phyloP scores from a whole-genome alignment of 345 rosid species.

The Salix viminalis region DNA sequence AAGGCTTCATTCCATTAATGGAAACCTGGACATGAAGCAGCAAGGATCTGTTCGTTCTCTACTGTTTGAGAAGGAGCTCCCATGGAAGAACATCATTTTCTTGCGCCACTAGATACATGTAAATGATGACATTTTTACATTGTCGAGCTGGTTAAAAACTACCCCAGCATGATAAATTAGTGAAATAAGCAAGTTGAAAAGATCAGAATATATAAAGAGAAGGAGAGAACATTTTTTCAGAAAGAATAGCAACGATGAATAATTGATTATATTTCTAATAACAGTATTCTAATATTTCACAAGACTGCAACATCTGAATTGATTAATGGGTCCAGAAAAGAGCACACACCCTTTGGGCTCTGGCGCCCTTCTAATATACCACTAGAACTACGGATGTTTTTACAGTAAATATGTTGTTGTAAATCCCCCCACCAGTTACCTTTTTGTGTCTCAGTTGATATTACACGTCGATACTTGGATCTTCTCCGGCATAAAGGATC shows the following conservation, averaged over 20 bases:
- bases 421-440: neutral
- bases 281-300: conserved; percentile 2
- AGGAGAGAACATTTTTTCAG: neutral
- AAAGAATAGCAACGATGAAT: neutral
- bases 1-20: too few relatives aligned
- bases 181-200: too few relatives aligned
- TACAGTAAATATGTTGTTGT: conserved; percentile 6
- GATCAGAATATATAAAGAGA: too few relatives aligned
- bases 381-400: conserved; percentile 11
- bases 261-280: conserved; percentile 17
- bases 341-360: conserved; percentile 11
- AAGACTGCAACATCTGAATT: conserved; percentile 3
- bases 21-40: too few relatives aligned
- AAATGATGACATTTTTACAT: too few relatives aligned
- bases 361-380: conserved; percentile 12
- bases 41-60: too few relatives aligned
- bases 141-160: too few relatives aligned
- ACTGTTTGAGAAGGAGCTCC: too few relatives aligned
- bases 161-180: too few relatives aligned
- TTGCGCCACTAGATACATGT: too few relatives aligned
- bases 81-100: too few relatives aligned
- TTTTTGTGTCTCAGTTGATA: conserved; percentile 2
- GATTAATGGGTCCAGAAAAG: conserved; percentile 2
- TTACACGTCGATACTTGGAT: conserved; percentile 10
- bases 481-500: neutral